Evolutionary conservation across 208 protist genomes (phyloP), one percentile per base, ranked within the genome.

Genomic region (Acanthamoeba quina): DNA sequence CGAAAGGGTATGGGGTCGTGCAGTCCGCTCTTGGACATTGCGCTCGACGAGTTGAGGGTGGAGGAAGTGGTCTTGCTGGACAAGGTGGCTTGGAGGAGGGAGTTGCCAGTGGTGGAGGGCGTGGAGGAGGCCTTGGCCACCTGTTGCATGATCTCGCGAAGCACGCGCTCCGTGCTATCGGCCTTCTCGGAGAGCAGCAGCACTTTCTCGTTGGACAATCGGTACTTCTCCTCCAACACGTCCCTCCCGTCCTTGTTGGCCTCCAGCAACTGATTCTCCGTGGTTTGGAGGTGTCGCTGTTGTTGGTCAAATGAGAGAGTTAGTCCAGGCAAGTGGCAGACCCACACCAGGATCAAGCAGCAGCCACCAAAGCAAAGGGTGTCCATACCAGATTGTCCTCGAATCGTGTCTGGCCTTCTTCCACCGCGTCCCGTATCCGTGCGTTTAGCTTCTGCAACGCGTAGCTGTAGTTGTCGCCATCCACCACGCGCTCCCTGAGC

Each of bases 201-300:
- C 41, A 83, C 54, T 44, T 93, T 93, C n/a, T 93, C 90, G 90
- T 93, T 93, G 49, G 68, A 76, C 31, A 93, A 49, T 3, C 90
- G 90, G 24, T 47, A 76, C 49, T 68, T 78, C 90, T 93, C 90
- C n/a, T 93, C 90, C 3, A 93, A 31, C 15, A 93, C 70, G 49
- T 83, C 54, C 10, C 34, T 24, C 0, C 56, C 70, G 5, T 56
- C 64, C 11, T 66, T 78, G 37, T 83, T 83, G 13, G 62, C 21
- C 54, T 83, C 70, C 5, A 93, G 37, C 37, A 83, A 44, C 34
- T 93, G 29, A 24, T 66, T 93, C 44, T 93, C 90, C 2, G 70
- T 64, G 7, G 31, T 19, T 60, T 93, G 66, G n/a, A 93, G 47
- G 21, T 26, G 3, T 41, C 49, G 6, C 78, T 86, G 31, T 24